Evolutionary conservation across 306 rosid genomes (phyloP).

Genomic region (Malus fusca): DNA sequence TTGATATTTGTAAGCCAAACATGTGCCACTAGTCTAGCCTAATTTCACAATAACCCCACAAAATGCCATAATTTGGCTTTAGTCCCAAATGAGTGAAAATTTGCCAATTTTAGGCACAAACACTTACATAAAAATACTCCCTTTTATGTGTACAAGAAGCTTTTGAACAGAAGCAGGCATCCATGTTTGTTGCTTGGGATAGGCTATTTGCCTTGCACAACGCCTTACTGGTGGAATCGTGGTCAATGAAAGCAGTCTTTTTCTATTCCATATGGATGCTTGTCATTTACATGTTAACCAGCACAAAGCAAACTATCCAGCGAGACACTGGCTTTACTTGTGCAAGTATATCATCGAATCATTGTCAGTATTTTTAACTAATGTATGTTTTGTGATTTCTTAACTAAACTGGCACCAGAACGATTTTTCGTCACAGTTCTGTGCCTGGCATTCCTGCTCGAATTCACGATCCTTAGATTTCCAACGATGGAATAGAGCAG

Average conservation of each 20-base stretch:
- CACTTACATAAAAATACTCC: not conserved
- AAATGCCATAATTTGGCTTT: too few relatives aligned
- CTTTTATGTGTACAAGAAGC: conserved; percentile 35
- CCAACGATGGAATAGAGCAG: conserved; percentile 4
- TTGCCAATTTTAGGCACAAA: not conserved
- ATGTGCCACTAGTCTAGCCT: too few relatives aligned
- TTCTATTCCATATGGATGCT: conserved; percentile 40
- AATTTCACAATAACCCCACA: too few relatives aligned
- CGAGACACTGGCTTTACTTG: conserved; percentile 49
- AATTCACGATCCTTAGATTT: not conserved
- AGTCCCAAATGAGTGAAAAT: too few relatives aligned
- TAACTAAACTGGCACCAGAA: not conserved
- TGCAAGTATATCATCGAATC: conserved; percentile 18
- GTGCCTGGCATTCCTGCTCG: not conserved
- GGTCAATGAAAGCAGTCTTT: conserved; percentile 52
- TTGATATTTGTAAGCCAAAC: too few relatives aligned
- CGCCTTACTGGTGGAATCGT: conserved; percentile 64
- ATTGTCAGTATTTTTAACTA: too few relatives aligned
- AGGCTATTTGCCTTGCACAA: conserved; percentile 59
- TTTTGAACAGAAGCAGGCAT: conserved; percentile 68
- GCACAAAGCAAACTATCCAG: conserved; percentile 70
- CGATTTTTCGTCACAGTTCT: not conserved
- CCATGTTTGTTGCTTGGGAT: conserved; percentile 55
- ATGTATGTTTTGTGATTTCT: not conserved
- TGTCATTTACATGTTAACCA: conserved; percentile 59